phyloP scores from a whole-genome alignment of 73 alveolate genomes.

The Uronychia setigera region DNA sequence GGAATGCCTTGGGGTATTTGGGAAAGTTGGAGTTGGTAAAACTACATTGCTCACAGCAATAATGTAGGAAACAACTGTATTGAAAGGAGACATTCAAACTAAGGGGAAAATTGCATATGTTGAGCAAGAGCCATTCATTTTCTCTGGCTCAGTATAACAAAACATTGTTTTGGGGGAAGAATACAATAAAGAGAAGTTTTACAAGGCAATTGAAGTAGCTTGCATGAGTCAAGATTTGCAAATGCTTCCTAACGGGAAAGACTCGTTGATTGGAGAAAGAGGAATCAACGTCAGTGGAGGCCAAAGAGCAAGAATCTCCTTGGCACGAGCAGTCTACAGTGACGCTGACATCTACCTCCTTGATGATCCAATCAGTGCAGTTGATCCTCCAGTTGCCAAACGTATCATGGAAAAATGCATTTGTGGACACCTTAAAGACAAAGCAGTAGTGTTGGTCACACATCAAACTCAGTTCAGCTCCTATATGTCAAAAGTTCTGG shows the following conservation, averaged over 20 bases:
- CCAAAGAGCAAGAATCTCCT: constrained; percentile 68
- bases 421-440: constrained; percentile 17
- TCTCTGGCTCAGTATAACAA: constrained; percentile 49
- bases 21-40: constrained; percentile 94
- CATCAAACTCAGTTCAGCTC: constrained; percentile 62
- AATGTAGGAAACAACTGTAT: constrained; percentile 50
- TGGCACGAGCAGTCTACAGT: constrained; percentile 68
- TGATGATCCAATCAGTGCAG: constrained; percentile 61
- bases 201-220: constrained; percentile 28
- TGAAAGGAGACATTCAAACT: constrained; percentile 20
- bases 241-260: constrained; percentile 61
- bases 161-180: constrained; percentile 47
- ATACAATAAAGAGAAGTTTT: constrained; percentile 48
- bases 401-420: not conserved
- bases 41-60: constrained; percentile 74
- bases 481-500: constrained; percentile 33
- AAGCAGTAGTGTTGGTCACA: constrained; percentile 74
- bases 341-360: constrained; percentile 50
- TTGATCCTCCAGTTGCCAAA: constrained; percentile 23
- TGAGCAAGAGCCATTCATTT: constrained; percentile 60
- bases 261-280: constrained; percentile 72
- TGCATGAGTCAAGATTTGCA: constrained; percentile 49
- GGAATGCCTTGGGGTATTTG: constrained; percentile 77
- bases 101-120: constrained; percentile 57
- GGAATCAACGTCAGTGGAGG: constrained; percentile 80